Percentiles rank a stretch among this genome's conserved stretches.
These are phyloP conservation scores for Cornus kousa DNA, from an alignment of 148 eudicot species.

Conservation along the genomic window DNA sequence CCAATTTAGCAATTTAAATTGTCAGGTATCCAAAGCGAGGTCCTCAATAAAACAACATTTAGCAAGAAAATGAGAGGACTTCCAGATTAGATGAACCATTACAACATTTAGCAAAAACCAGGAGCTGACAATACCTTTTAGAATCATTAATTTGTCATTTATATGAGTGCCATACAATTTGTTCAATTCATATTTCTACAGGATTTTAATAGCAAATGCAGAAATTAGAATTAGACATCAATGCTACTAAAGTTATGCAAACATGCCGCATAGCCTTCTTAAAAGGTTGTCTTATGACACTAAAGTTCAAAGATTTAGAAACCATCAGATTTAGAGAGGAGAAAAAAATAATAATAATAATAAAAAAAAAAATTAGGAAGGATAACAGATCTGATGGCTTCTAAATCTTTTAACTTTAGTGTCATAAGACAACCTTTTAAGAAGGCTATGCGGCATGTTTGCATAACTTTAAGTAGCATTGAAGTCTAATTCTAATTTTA, in stretches of 20 bases:
- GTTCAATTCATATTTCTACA: neutral
- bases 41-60: too few species aligned
- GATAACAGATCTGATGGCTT: too few species aligned
- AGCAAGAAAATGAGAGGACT: too few species aligned
- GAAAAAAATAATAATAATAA: too few species aligned
- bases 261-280: neutral
- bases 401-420: neutral
- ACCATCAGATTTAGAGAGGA: too few species aligned
- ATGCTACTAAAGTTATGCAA: too few species aligned
- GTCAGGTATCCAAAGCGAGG: too few species aligned
- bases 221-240: neutral
- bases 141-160: neutral
- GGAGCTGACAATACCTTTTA: neutral
- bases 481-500: neutral
- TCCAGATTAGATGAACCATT: too few species aligned
- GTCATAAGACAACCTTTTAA: neutral
- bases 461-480: too few species aligned
- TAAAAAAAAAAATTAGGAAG: too few species aligned
- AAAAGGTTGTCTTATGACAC: neutral
- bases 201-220: neutral
- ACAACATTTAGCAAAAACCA: neutral
- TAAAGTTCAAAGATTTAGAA: too few species aligned
- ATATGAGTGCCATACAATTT: neutral
- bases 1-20: neutral
- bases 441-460: neutral